Conservation (phyloP, 257 asterid genomes). For the Solanum sejunctum region DNA sequence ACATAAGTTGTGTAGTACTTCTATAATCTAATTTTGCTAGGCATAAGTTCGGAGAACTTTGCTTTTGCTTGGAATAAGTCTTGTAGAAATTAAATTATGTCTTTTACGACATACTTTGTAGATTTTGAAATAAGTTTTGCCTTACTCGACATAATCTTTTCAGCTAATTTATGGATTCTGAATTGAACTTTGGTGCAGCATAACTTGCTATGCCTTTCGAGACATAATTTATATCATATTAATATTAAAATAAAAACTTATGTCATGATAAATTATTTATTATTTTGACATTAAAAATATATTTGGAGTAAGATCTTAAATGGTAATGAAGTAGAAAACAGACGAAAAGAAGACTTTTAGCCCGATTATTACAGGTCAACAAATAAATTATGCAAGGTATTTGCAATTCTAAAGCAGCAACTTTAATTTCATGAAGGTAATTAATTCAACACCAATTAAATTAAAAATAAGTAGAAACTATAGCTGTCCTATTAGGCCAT, state of each 20-base stretch:
- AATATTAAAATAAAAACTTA: too few relatives aligned
- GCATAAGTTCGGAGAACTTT: neutral
- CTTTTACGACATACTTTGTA: neutral
- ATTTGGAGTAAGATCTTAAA: neutral
- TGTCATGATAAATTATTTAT: too few relatives aligned
- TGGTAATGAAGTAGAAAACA: neutral
- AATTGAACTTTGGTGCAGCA: neutral
- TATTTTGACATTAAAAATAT: too few relatives aligned
- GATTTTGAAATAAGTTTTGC: neutral
- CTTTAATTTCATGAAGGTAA: neutral
- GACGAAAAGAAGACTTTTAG: neutral
- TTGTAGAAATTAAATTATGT: neutral
- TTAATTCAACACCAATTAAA: neutral
- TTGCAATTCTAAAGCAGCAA: neutral
- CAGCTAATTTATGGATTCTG: neutral
- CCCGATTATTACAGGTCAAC: neutral
- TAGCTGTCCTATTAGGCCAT: neutral
- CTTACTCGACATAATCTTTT: neutral
- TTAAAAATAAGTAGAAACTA: neutral
- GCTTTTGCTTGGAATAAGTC: neutral
- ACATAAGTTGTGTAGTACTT: neutral
- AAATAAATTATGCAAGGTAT: neutral
- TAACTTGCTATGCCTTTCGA: too few relatives aligned
- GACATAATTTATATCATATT: too few relatives aligned
- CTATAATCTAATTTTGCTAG: neutral